A percentile compares a stretch with the other conserved stretches of the same genome.
Evolutionary conservation across 176 grass and related monocot genomes (phyloP).

Genomic region (Triticum monococcum): DNA sequence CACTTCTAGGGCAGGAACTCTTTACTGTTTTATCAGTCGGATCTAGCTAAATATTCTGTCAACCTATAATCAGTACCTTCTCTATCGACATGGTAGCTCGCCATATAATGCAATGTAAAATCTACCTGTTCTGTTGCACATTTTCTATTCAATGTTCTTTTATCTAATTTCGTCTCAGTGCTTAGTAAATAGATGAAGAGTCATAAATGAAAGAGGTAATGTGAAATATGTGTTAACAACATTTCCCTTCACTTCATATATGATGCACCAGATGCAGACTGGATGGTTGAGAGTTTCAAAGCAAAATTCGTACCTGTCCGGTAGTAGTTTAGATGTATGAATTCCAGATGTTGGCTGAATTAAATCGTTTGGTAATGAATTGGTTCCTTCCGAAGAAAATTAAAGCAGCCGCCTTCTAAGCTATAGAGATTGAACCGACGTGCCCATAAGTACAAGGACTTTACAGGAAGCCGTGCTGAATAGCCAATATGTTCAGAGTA

Average conservation of each 20-base stretch:
- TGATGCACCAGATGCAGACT: background rate
- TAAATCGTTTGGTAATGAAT: background rate
- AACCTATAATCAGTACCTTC: conserved; percentile 31
- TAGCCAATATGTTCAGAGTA: background rate
- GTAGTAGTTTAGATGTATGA: conserved; percentile 9
- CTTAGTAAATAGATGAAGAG: background rate
- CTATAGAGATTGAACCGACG: conserved; percentile 10
- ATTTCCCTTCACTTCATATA: background rate
- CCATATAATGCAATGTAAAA: conserved; percentile 36
- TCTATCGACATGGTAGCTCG: conserved; percentile 32
- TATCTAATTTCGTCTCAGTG: background rate
- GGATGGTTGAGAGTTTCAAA: background rate
- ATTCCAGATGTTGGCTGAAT: background rate
- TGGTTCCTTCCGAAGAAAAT: conserved; percentile 11
- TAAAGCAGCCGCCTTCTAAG: background rate
- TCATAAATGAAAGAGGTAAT: background rate
- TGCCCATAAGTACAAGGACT: background rate
- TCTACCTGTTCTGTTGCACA: conserved; percentile 11
- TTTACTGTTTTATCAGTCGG: conserved; percentile 39
- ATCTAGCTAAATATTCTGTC: conserved; percentile 42
- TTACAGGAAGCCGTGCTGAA: background rate
- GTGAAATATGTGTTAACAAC: background rate
- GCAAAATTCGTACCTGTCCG: background rate
- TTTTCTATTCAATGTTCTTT: background rate
- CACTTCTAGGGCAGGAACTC: conserved; percentile 56